Evolutionary conservation across 208 protist genomes (phyloP).

Genomic region (Leishmania amazonensis): DNA sequence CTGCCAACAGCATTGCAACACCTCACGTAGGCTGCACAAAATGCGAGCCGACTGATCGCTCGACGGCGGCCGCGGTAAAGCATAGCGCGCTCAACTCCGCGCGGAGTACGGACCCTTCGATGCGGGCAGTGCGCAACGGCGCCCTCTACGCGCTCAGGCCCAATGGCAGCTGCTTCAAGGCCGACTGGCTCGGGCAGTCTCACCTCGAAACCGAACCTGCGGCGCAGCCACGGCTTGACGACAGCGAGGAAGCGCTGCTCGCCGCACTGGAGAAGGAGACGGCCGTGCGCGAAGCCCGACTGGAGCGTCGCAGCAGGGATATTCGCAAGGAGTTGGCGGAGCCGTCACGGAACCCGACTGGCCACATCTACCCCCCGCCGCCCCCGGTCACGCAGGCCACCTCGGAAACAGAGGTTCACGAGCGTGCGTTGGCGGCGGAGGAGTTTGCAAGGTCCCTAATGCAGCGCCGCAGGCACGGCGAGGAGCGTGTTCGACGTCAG

Average conservation of each 20-base stretch:
- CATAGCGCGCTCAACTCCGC: not conserved
- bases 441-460: constrained; percentile 44
- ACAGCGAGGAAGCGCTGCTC: constrained; percentile 29
- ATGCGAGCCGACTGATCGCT: not conserved
- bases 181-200: not conserved
- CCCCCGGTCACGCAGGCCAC: constrained; percentile 54
- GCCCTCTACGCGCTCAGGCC: constrained; percentile 15
- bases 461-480: constrained; percentile 19
- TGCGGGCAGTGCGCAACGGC: constrained; percentile 21
- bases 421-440: constrained; percentile 56
- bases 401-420: constrained; percentile 62
- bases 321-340: constrained; percentile 25
- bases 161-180: not conserved
- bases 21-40: not conserved
- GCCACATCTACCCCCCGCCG: constrained; percentile 36
- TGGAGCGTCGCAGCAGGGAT: constrained; percentile 29
- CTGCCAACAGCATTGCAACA: not conserved
- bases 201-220: not conserved
- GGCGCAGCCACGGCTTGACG: not conserved
- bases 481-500: constrained; percentile 20
- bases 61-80: not conserved
- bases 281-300: constrained; percentile 37
- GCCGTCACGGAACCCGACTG: not conserved
- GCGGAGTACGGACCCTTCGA: not conserved
- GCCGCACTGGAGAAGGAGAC: constrained; percentile 40